Evolutionary conservation across 306 rosid genomes (phyloP).

Genomic region (Casuarina glauca): DNA sequence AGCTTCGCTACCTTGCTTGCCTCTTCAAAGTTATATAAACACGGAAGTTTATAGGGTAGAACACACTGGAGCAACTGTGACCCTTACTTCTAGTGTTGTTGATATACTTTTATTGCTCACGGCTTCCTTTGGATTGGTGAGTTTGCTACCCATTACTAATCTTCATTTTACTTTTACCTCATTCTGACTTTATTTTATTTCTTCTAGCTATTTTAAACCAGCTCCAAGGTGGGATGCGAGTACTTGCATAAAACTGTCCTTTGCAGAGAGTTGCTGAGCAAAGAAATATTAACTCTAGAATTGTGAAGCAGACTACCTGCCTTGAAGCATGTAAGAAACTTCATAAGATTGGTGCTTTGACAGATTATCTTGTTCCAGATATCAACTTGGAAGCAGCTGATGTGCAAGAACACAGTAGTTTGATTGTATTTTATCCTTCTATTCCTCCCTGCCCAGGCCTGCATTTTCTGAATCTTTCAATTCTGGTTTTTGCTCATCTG

Average conservation of each 20-base stretch:
- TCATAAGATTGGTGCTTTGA: slow-evolving; percentile 76
- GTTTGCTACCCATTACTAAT: slow-evolving; percentile 17
- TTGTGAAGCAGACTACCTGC: slow-evolving; percentile 65
- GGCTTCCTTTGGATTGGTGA: slow-evolving; percentile 86
- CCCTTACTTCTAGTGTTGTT: slow-evolving; percentile 68
- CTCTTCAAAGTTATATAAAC: slow-evolving; percentile 39
- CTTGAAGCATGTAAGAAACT: slow-evolving; percentile 93
- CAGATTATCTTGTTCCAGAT: slow-evolving; percentile 75
- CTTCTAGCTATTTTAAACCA: slow-evolving; percentile 77
- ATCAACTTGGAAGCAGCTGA: slow-evolving; percentile 53
- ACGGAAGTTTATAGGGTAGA: slow-evolving; percentile 57
- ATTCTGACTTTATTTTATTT: slow-evolving; percentile 9
- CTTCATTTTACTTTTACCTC: slow-evolving; percentile 16
- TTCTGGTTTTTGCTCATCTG: slow-evolving; percentile 14
- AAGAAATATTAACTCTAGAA: slow-evolving; percentile 37
- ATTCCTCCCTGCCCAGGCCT: background rate
- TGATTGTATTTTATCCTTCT: slow-evolving; percentile 10
- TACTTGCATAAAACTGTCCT: slow-evolving; percentile 69
- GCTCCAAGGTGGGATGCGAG: slow-evolving; percentile 68
- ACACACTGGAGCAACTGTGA: slow-evolving; percentile 69
- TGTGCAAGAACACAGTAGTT: slow-evolving; percentile 53
- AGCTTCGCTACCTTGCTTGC: slow-evolving; percentile 58
- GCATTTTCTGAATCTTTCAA: background rate
- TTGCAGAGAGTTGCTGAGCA: slow-evolving; percentile 43
- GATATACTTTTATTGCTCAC: slow-evolving; percentile 73